Evolutionary conservation across 129 eudicot genomes (phyloP).

Genomic region (Flaveria robusta): DNA sequence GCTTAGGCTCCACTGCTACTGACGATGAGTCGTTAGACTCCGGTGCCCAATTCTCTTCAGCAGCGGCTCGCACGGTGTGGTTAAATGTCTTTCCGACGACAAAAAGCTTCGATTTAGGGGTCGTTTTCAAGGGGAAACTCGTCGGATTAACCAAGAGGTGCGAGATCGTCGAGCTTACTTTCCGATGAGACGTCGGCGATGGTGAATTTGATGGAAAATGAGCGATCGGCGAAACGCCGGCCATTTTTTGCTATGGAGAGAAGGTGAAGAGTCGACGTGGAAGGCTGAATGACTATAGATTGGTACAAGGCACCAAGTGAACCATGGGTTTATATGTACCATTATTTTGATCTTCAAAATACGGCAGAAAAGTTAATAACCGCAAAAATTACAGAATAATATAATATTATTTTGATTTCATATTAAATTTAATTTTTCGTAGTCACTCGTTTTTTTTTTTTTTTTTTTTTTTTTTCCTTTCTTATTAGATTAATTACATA

Average conservation of each 20-base stretch:
- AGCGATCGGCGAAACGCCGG: constrained; percentile 42
- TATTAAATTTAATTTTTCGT: no score
- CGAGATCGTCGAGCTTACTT: constrained; percentile 24
- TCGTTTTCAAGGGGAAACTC: constrained; percentile 26
- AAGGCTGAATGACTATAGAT: constrained; percentile 9
- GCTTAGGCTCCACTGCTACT: constrained; percentile 46
- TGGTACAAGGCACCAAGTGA: constrained; percentile 11
- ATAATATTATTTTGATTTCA: not conserved
- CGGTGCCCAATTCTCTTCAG: constrained; percentile 49
- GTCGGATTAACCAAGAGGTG: constrained; percentile 21
- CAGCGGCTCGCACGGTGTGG: constrained; percentile 41
- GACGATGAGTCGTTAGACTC: constrained; percentile 28
- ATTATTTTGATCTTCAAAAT: not conserved
- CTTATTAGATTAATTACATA: no score
- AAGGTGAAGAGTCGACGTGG: constrained; percentile 7
- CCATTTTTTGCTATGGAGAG: constrained; percentile 40
- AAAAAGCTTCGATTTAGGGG: constrained; percentile 4
- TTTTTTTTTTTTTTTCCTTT: no score
- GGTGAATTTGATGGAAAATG: constrained; percentile 37
- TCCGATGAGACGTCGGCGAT: constrained; percentile 14
- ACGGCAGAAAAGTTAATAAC: not conserved
- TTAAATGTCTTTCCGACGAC: constrained; percentile 20
- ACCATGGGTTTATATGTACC: not conserved
- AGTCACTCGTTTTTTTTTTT: no score
- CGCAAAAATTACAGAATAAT: not conserved